These are phyloP conservation scores for Fraxinus latifolia DNA, from an alignment of 305 asterid genomes.

Conservation along the genomic window DNA sequence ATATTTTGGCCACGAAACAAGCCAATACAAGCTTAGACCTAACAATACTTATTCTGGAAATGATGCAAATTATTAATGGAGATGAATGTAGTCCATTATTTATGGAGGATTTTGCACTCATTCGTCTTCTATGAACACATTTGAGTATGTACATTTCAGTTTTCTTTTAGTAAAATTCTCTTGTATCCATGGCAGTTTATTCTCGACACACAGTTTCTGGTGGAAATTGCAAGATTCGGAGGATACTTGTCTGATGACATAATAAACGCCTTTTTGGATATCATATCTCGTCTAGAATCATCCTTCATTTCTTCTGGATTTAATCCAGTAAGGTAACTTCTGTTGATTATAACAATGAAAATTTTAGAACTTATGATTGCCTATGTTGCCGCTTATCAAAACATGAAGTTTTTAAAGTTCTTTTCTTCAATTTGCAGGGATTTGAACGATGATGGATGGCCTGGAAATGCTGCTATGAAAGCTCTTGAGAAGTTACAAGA, in stretches of 20 bases:
- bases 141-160: not conserved
- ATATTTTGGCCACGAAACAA: too few species aligned
- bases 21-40: too few species aligned
- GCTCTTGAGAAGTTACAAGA: conserved; percentile 54
- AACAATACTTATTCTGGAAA: not conserved
- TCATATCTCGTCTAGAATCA: conserved; percentile 32
- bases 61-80: not conserved
- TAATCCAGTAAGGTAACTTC: conserved; percentile 46
- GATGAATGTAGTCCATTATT: not conserved
- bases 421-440: conserved; percentile 33
- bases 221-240: conserved; percentile 57
- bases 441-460: conserved; percentile 40
- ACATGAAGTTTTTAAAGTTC: not conserved
- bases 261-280: conserved; percentile 22
- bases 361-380: not conserved
- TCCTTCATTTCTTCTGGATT: conserved; percentile 36
- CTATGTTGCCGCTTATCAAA: not conserved
- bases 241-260: conserved; percentile 45
- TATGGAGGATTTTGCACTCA: not conserved
- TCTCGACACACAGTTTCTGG: conserved; percentile 59
- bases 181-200: conserved; percentile 37
- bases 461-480: conserved; percentile 38
- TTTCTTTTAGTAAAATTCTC: not conserved
- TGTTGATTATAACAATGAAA: not conserved
- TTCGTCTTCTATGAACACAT: not conserved